Percentiles rank a stretch among this genome's conserved stretches.
These are phyloP conservation scores for Striga asiatica DNA, from an alignment of 257 asterid species.

Conservation along the genomic window DNA sequence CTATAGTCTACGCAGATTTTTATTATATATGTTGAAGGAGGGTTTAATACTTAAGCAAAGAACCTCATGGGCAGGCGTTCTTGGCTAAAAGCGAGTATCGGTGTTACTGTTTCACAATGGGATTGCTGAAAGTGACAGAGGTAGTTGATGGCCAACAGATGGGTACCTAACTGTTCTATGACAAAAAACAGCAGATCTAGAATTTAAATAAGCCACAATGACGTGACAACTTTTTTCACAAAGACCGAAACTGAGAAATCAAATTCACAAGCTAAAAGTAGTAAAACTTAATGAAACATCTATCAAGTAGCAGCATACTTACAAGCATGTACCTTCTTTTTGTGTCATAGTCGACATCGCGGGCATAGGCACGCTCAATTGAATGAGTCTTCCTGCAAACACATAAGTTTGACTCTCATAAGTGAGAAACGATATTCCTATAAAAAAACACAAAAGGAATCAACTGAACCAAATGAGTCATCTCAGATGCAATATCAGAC, in stretches of 20 bases:
- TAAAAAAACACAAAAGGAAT: background rate
- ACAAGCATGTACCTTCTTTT: constrained; percentile 79
- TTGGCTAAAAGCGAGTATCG: too few relatives aligned
- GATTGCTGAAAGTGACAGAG: too few relatives aligned
- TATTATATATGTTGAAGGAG: too few relatives aligned
- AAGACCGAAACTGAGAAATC: background rate
- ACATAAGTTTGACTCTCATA: constrained; percentile 14
- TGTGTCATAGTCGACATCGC: constrained; percentile 76
- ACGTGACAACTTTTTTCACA: background rate
- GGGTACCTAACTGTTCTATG: too few relatives aligned
- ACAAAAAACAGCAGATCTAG: too few relatives aligned
- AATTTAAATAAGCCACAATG: background rate
- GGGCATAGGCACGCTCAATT: constrained; percentile 73
- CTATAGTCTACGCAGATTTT: too few relatives aligned
- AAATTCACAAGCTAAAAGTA: background rate
- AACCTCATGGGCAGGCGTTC: too few relatives aligned
- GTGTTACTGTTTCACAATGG: too few relatives aligned
- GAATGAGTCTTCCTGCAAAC: constrained; percentile 68
- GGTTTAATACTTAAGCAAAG: too few relatives aligned
- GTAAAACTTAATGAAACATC: background rate
- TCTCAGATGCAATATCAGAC: too few relatives aligned
- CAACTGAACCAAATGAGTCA: constrained; percentile 10
- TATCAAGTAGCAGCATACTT: constrained; percentile 35
- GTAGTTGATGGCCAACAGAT: too few relatives aligned
- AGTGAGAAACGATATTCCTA: too few relatives aligned